Base-by-base conservation (phyloP, 306 rosid species). In the Rosa multiflora region DNA sequence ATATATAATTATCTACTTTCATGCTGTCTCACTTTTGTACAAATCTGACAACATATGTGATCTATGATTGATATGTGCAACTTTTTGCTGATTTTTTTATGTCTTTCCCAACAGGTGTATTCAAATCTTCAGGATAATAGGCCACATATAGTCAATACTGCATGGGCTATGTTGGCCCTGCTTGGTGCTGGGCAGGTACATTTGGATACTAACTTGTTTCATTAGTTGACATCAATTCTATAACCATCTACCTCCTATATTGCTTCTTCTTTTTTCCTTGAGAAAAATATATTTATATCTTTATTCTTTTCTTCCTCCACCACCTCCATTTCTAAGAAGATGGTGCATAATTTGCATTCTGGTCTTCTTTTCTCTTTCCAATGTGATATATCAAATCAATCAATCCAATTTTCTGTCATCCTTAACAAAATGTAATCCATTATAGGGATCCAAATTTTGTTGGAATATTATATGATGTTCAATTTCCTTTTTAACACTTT, bases 111-210 rank as follows among this genome's bases (percentile, higher is more conserved):
- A 55, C 71, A 83, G 86, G 86, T 63, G 71, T 83, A 83, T 52
- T 62, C 81, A 26, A 75, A 79, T 83, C 74, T 83, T 59, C 67
- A 76, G 70, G 81, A 80, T 39, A 74, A 76, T 23, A 83, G 64
- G 76, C 75, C 86, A 53, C 83, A 83, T 75, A 52, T 79, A 79
- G 86, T 83, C 64, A 80, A 83, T 71, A 83, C 81, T 49, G 78
- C 81, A 29, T 83, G 83, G 86, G 83, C 86, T 40, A 75, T 79
- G 83, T 66, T 83, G 73, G 82, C 86, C 56, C 83, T 83, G 18
- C 76, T 83, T 63, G 81, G 78, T 76, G 83, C 83, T 8, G 83
- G 83, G n/a, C 83, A 83, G 86, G 86, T 83, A 75, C 70, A 75
- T 26, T 42, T 37, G 67, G 37, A 75, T 42, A 47, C 17, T 4